These are phyloP conservation scores for Myxozyma lipomycoides DNA, from an alignment of 805 yeast genomes.

Conservation along the genomic window DNA sequence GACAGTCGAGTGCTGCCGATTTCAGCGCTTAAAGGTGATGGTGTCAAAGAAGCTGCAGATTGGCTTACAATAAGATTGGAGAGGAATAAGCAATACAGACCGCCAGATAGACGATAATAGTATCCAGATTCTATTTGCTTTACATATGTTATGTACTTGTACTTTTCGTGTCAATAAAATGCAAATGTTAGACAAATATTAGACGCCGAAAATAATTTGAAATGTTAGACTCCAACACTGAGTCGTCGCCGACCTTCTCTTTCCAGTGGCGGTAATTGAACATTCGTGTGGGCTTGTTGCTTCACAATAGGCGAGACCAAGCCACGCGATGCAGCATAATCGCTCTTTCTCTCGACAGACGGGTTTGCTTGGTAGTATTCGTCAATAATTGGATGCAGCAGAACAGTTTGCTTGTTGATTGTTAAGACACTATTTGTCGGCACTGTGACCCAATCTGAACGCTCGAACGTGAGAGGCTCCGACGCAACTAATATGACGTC, in stretches of 20 bases:
- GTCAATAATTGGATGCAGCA: constrained; percentile 80
- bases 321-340: constrained; percentile 85
- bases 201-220: background rate
- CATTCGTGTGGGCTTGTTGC: constrained; percentile 24
- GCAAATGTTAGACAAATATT: no score
- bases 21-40: constrained; percentile 76
- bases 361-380: constrained; percentile 80
- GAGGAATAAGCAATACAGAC: constrained; percentile 58
- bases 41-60: constrained; percentile 79
- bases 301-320: constrained; percentile 87
- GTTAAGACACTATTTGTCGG: constrained; percentile 88
- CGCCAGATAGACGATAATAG: constrained; percentile 47
- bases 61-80: constrained; percentile 77
- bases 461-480: constrained; percentile 92
- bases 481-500: constrained; percentile 95
- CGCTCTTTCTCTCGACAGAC: constrained; percentile 62
- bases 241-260: constrained; percentile 58
- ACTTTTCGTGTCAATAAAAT: no score
- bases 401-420: constrained; percentile 76
- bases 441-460: constrained; percentile 94
- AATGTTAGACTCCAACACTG: constrained; percentile 12
- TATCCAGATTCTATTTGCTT: background rate
- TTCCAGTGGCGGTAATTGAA: constrained; percentile 64
- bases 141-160: background rate
- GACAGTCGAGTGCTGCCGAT: constrained; percentile 88